These are phyloP conservation scores for Coprinopsis sp. DNA, from an alignment of 768 basidiomycete species.

Conservation along the genomic window DNA sequence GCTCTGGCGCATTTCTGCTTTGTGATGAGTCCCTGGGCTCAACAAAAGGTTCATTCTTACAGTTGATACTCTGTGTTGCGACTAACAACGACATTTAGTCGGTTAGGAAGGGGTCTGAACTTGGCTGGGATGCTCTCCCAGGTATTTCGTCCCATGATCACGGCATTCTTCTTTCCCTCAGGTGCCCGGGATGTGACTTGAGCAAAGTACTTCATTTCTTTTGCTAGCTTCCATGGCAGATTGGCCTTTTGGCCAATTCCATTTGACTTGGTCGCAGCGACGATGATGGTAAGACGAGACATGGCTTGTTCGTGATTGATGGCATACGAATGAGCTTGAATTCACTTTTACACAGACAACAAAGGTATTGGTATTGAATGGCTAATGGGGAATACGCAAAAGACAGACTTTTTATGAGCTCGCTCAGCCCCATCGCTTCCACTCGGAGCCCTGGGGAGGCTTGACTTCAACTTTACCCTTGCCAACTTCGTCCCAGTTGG, in stretches of 20 bases:
- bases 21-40: background rate
- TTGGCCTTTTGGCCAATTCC: conserved; percentile 78
- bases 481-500: conserved; percentile 89
- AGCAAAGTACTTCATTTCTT: conserved; percentile 93
- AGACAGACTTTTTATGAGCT: conserved; percentile 2
- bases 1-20: conserved; percentile 14
- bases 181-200: conserved; percentile 63
- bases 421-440: conserved; percentile 68
- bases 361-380: background rate
- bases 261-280: conserved; percentile 82
- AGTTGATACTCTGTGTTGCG: conserved; percentile 52
- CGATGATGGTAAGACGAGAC: conserved; percentile 82
- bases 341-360: no score
- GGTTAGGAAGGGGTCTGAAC: conserved; percentile 72
- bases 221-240: conserved; percentile 86
- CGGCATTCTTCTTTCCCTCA: conserved; percentile 56
- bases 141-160: conserved; percentile 94
- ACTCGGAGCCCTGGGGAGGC: conserved; percentile 81
- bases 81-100: conserved; percentile 78
- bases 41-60: conserved; percentile 37
- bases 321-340: conserved; percentile 8
- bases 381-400: background rate
- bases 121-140: conserved; percentile 94
- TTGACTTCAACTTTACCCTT: conserved; percentile 69
- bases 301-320: conserved; percentile 27